Evolutionary conservation across 176 grass and related monocot genomes (phyloP).

Genomic region (Phoenix dactylifera): DNA sequence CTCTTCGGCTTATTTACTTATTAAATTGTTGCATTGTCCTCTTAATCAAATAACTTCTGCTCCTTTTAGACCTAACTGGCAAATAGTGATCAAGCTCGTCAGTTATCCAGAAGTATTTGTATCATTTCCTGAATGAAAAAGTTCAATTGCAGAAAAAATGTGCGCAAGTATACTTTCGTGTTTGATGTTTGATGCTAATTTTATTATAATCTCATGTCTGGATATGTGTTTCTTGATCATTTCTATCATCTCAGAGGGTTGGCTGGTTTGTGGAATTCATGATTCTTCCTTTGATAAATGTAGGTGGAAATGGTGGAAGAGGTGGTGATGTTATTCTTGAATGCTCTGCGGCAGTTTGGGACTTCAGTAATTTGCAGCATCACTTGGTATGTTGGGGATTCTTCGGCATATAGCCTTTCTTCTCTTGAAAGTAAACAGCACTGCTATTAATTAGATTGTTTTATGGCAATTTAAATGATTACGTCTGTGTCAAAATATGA

Average conservation of each 20-base stretch:
- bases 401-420: too few species aligned
- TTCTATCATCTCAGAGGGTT: not conserved
- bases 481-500: too few species aligned
- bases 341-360: slow-evolving; percentile 66
- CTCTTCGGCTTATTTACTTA: not conserved
- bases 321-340: slow-evolving; percentile 89
- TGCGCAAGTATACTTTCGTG: too few species aligned
- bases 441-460: too few species aligned
- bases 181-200: not conserved
- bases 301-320: slow-evolving; percentile 77
- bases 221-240: not conserved
- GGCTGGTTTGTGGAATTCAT: not conserved
- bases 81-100: too few species aligned
- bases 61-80: too few species aligned
- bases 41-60: too few species aligned
- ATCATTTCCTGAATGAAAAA: slow-evolving; percentile 18
- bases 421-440: too few species aligned
- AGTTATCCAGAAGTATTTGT: slow-evolving; percentile 4
- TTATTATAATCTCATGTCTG: not conserved
- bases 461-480: too few species aligned
- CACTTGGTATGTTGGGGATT: slow-evolving; percentile 39
- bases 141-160: too few species aligned
- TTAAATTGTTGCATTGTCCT: too few species aligned
- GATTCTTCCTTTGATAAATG: slow-evolving; percentile 9
- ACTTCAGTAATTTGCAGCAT: slow-evolving; percentile 69